A percentile compares a stretch with the other conserved stretches of the same genome.
Evolutionary conservation across 1,139 yeast genomes (phyloP).

Genomic region (Kurtzmaniella quercitrusa): DNA sequence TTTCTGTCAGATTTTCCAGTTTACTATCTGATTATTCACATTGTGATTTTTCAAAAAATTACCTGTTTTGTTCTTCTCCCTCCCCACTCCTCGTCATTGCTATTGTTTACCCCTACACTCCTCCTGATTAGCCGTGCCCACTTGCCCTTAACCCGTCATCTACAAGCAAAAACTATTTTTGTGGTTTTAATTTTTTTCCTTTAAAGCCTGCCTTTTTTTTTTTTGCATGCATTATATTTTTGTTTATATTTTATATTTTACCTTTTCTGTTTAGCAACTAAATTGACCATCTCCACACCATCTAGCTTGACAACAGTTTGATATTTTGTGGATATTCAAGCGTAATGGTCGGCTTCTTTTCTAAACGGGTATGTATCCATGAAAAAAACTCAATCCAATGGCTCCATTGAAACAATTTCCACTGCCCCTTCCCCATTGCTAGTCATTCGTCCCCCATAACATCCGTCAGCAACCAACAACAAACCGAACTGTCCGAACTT

Average conservation of each 20-base stretch:
- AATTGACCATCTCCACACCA: background rate
- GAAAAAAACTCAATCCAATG: background rate
- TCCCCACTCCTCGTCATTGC: background rate
- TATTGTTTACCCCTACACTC: background rate
- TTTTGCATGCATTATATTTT: too few species aligned
- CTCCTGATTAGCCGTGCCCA: background rate
- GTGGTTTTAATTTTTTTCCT: too few species aligned
- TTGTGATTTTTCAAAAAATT: too few species aligned
- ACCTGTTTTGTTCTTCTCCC: background rate
- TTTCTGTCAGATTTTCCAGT: too few species aligned
- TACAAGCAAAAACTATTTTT: too few species aligned
- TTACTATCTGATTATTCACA: too few species aligned
- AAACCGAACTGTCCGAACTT: too few species aligned
- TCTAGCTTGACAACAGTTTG: background rate
- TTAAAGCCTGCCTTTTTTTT: too few species aligned
- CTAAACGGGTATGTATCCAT: conserved; percentile 12
- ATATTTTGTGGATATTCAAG: background rate
- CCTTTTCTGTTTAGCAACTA: background rate
- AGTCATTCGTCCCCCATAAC: too few species aligned
- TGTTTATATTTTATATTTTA: background rate
- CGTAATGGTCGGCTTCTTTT: conserved; percentile 14
- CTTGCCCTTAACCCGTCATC: too few species aligned
- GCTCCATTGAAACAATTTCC: background rate
- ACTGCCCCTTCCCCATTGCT: background rate
- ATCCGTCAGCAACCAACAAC: background rate